Evolutionary conservation across 441 rosid genomes (phyloP).

Genomic region (Populus hybrid): DNA sequence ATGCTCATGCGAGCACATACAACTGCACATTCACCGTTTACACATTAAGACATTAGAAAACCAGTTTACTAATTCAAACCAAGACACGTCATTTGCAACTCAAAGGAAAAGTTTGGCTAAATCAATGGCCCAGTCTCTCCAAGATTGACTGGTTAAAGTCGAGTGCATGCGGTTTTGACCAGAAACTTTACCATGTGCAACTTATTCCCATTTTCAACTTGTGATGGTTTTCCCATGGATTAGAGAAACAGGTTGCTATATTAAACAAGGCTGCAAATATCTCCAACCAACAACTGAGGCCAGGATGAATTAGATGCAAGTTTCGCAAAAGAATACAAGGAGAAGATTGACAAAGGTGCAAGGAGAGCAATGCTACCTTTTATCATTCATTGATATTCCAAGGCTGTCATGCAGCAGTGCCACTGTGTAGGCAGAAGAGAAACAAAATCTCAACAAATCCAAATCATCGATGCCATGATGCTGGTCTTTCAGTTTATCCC

Average conservation of each 20-base stretch:
- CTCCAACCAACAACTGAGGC: background rate
- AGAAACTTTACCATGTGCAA: background rate
- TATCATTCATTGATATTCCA: conserved; percentile 45
- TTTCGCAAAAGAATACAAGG: background rate
- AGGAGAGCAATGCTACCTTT: conserved; percentile 32
- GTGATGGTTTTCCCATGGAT: background rate
- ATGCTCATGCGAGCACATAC: background rate
- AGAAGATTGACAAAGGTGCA: background rate
- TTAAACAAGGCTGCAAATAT: background rate
- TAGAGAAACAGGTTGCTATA: background rate
- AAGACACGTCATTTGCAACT: background rate
- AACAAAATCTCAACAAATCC: conserved; percentile 55
- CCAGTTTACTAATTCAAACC: background rate
- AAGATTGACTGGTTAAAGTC: background rate
- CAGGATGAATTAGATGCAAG: background rate
- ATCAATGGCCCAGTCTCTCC: background rate
- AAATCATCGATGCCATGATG: conserved; percentile 30
- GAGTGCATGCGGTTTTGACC: background rate
- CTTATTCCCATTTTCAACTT: background rate
- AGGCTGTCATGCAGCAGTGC: conserved; percentile 58
- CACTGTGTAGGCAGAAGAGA: conserved; percentile 55
- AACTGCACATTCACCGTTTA: background rate
- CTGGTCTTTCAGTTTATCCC: conserved; percentile 32
- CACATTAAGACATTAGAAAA: background rate
- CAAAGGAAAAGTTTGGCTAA: background rate